phyloP scores from a whole-genome alignment of 805 yeast genomes.

The Candida tibetensis region DNA sequence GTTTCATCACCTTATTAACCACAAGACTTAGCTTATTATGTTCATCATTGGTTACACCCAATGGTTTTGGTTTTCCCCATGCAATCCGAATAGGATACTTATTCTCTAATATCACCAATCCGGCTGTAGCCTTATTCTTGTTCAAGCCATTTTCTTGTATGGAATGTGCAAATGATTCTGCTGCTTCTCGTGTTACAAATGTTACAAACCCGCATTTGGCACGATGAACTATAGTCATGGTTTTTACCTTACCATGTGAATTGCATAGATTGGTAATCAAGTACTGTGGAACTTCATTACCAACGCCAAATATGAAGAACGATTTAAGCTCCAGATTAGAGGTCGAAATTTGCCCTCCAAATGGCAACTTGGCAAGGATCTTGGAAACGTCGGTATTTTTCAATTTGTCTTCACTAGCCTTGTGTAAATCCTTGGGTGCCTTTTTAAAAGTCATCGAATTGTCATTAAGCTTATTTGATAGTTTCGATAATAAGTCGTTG shows the following conservation, averaged over 20 bases:
- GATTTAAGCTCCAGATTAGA: slow-evolving; percentile 45
- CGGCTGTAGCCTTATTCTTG: slow-evolving; percentile 27
- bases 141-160: slow-evolving; percentile 26
- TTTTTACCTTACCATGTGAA: slow-evolving; percentile 44
- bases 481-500: slow-evolving; percentile 47
- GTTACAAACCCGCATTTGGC: slow-evolving; percentile 65
- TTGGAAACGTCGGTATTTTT: slow-evolving; percentile 48
- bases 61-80: slow-evolving; percentile 50
- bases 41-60: slow-evolving; percentile 45
- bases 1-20: slow-evolving; percentile 52
- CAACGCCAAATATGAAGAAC: slow-evolving; percentile 74
- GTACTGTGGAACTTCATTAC: slow-evolving; percentile 63
- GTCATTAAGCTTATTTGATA: slow-evolving; percentile 36
- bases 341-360: slow-evolving; percentile 53
- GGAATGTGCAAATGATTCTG: slow-evolving; percentile 41
- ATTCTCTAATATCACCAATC: slow-evolving; percentile 28
- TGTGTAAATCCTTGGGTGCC: slow-evolving; percentile 5
- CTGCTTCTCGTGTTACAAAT: slow-evolving; percentile 48
- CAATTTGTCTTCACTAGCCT: slow-evolving; percentile 12
- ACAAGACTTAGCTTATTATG: slow-evolving; percentile 47
- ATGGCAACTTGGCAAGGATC: slow-evolving; percentile 60
- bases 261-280: slow-evolving; percentile 50
- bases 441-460: slow-evolving; percentile 7
- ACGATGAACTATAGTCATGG: slow-evolving; percentile 50
- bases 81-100: slow-evolving; percentile 48